These are phyloP conservation scores for Vitis rupestris DNA, from an alignment of 164 flowering plant genomes.

Conservation along the genomic window DNA sequence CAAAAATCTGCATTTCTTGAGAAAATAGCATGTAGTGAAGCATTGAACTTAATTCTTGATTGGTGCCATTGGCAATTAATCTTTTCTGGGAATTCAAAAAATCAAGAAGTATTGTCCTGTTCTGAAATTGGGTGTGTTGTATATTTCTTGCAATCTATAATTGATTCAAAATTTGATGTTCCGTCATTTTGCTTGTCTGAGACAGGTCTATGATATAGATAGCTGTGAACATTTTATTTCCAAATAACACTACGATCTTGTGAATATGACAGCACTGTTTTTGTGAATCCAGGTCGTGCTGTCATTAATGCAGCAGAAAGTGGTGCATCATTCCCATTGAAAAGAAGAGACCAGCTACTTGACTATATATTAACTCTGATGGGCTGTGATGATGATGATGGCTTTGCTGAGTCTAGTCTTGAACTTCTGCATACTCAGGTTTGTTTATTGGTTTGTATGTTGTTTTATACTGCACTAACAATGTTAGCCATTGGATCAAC, in stretches of 20 bases:
- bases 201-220: background rate
- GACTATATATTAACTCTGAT: conserved; percentile 91
- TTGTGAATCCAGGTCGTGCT: conserved; percentile 67
- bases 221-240: background rate
- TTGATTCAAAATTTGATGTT: too few relatives aligned
- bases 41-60: too few relatives aligned
- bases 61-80: too few relatives aligned
- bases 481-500: background rate
- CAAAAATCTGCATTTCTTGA: too few relatives aligned
- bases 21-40: too few relatives aligned
- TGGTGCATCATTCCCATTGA: conserved; percentile 87
- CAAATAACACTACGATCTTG: background rate
- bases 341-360: conserved; percentile 79
- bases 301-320: conserved; percentile 89
- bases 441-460: conserved; percentile 7
- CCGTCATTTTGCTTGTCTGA: too few relatives aligned
- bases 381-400: conserved; percentile 86
- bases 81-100: too few relatives aligned
- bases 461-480: background rate
- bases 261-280: background rate
- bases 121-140: too few relatives aligned
- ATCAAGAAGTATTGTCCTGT: too few relatives aligned
- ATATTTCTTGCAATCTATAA: too few relatives aligned
- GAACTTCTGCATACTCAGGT: conserved; percentile 94
- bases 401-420: conserved; percentile 53